These are phyloP conservation scores for Trichoderma orchidacearum DNA, from an alignment of 495 filamentous ascomycete genomes.

Conservation along the genomic window DNA sequence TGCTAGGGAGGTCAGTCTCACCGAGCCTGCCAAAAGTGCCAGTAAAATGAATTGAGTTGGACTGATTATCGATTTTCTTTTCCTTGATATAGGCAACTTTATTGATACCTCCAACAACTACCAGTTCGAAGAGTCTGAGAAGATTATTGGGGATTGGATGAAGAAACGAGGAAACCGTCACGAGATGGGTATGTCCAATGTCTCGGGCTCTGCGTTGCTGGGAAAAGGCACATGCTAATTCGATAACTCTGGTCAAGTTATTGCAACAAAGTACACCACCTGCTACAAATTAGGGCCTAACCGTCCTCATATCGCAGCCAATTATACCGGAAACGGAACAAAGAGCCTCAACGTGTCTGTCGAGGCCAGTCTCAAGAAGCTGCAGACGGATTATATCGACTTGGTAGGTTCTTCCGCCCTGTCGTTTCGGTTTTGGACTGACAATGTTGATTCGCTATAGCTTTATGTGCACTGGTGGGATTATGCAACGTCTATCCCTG, in stretches of 20 bases:
- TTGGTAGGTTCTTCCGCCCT: conserved; percentile 15
- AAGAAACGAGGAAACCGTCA: conserved; percentile 23
- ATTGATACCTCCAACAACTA: conserved; percentile 66
- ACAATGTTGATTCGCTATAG: conserved; percentile 5
- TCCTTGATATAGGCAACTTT: conserved; percentile 45
- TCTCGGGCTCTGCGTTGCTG: no score
- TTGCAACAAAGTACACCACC: conserved; percentile 60
- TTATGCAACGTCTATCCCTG: conserved; percentile 42
- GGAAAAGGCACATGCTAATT: background rate
- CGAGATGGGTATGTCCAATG: conserved; percentile 18
- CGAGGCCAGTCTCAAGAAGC: conserved; percentile 39
- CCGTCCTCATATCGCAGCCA: conserved; percentile 38
- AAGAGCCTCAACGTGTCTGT: conserved; percentile 45
- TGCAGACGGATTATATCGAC: conserved; percentile 55
- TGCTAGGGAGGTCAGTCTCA: background rate
- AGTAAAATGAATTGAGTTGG: no score
- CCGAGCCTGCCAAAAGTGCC: background rate
- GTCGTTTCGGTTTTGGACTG: background rate
- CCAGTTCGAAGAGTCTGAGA: conserved; percentile 54
- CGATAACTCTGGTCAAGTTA: conserved; percentile 25
- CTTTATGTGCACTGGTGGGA: conserved; percentile 59
- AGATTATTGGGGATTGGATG: conserved; percentile 72
- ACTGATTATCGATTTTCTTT: background rate
- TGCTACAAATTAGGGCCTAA: conserved; percentile 18
- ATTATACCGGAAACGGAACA: conserved; percentile 41